Evolutionary conservation across 1,284 basidiomycete species (phyloP), one percentile per base, ranked within the genome.

Genomic region (Irpex sp.): DNA sequence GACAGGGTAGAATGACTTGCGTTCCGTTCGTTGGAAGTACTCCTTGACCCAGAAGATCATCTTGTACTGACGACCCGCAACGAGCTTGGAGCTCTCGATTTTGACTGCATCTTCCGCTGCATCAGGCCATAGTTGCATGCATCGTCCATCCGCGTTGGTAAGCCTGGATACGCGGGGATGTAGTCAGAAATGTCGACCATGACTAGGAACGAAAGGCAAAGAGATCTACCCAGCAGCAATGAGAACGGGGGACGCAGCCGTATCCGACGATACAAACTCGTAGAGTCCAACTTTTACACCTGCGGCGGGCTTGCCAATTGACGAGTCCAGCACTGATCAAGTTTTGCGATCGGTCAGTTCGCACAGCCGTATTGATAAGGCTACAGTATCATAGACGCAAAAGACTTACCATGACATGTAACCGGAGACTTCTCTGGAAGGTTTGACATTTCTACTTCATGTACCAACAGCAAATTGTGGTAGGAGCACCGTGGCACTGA

Each of bases 141-240:
- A 96, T 49, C 94, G 86, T 13, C 94, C 94, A 69, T 96, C 93
- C 0, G 80, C 72, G 71, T 97, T 86, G 3, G 94, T 97, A n/a
- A 77, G 73, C 1, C 93, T 94, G 70, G 8, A 11, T 31, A 49
- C 38, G 26, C 21, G 4, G 8, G 21, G n/a, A 34, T 26, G 34
- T 59, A 3, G 64, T 2, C 21, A 26, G 19, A 26, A 21, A 31
- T 52, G 49, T 59, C 4, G 31, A 48, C 13, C 56, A n/a, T 38
- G 31, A 31, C 31, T 6, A 36, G 36, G 6, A 19, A 54, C n/a
- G 13, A 52, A 60, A 40, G 26, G 4, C 13, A 52, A 26, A 54
- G 62, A 68, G 26, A 64, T 76, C 63, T 70, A 92, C 92, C 89
- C 87, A 65, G 79, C 77, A 9, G 88, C 87, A 15, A 92, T 71